Percentiles rank a stretch among this genome's conserved stretches.
Conservation (phyloP, 371 early-diverging fungal genomes). For the Chytridium lagenaria region DNA sequence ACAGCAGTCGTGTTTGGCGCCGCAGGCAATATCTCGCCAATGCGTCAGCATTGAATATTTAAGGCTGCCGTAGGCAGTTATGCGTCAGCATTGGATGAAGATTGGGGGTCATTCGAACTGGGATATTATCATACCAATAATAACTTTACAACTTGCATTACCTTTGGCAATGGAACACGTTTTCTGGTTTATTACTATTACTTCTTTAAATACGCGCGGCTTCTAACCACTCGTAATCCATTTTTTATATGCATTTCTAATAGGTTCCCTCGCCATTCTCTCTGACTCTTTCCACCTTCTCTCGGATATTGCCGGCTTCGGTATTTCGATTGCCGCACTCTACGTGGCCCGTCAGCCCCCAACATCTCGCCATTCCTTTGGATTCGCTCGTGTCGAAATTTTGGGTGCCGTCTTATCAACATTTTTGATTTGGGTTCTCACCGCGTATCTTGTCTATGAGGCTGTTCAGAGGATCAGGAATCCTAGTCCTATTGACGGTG, state of each 20-base stretch:
- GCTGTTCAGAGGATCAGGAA: slow-evolving; percentile 74
- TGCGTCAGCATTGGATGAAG: no score
- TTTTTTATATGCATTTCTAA: slow-evolving; percentile 11
- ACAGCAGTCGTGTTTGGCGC: no score
- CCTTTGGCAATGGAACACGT: no score
- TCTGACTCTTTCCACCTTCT: slow-evolving; percentile 80
- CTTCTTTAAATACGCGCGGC: background rate
- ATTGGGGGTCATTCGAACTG: no score
- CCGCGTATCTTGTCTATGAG: slow-evolving; percentile 74
- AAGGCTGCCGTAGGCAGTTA: no score
- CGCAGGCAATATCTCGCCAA: no score
- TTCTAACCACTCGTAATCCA: slow-evolving; percentile 2
- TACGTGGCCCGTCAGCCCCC: slow-evolving; percentile 73
- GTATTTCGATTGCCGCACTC: slow-evolving; percentile 73
- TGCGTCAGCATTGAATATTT: no score
- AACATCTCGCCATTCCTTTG: slow-evolving; percentile 75
- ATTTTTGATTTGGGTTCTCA: slow-evolving; percentile 84
- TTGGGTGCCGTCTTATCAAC: slow-evolving; percentile 83
- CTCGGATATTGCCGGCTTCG: slow-evolving; percentile 75
- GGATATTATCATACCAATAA: no score
- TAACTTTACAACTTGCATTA: no score
- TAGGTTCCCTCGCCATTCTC: slow-evolving; percentile 65
- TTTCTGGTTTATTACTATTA: no score
- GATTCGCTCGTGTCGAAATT: slow-evolving; percentile 86
- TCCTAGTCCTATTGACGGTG: slow-evolving; percentile 77